A percentile compares a stretch with the other conserved stretches of the same genome.
Evolutionary conservation across 306 rosid genomes (phyloP).

Genomic region (Alnus rubra): DNA sequence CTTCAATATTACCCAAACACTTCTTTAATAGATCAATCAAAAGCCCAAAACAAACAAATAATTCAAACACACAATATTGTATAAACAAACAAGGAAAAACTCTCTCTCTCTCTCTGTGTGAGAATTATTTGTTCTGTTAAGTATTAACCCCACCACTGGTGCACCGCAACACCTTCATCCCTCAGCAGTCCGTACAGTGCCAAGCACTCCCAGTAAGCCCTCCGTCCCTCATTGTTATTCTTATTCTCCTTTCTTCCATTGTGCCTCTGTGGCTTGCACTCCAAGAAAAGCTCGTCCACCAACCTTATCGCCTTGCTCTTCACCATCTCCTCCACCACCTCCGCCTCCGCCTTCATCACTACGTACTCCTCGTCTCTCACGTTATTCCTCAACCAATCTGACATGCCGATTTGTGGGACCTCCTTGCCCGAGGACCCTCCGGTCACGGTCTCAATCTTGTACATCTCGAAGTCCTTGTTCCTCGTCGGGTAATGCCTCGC

Average conservation of each 20-base stretch:
- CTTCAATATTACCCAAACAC: no score
- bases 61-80: no score
- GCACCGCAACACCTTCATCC: conserved; percentile 91
- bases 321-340: conserved; percentile 79
- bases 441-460: conserved; percentile 50
- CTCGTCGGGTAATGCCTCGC: conserved; percentile 58
- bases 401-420: conserved; percentile 43
- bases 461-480: conserved; percentile 65
- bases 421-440: conserved; percentile 35
- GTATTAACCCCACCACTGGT: conserved; percentile 86
- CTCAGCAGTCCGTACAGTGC: conserved; percentile 74
- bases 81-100: no score
- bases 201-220: conserved; percentile 89
- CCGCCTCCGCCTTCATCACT: conserved; percentile 87
- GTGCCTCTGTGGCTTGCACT: conserved; percentile 57
- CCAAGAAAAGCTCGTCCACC: conserved; percentile 88
- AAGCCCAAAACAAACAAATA: no score
- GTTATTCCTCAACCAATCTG: conserved; percentile 65
- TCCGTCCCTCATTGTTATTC: conserved; percentile 23
- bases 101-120: conserved; percentile 1
- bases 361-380: conserved; percentile 78
- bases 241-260: conserved; percentile 21
- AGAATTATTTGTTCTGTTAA: neutral
- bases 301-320: conserved; percentile 43
- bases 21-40: no score